Conservation (phyloP, 2,329 filamentous ascomycete genomes). For the Drechslera avenae region DNA sequence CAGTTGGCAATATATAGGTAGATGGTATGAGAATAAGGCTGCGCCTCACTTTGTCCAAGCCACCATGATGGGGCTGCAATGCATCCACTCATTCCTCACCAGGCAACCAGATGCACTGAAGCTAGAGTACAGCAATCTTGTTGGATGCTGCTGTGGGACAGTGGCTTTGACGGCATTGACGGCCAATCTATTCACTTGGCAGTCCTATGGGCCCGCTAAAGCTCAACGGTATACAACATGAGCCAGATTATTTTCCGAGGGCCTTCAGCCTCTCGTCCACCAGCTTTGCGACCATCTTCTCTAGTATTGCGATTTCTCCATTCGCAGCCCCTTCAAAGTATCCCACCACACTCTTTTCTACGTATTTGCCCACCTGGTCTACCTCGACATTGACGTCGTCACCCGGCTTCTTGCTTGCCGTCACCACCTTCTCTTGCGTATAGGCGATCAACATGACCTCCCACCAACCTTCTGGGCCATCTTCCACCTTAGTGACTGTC, state of each 20-base stretch:
- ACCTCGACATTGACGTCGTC: constrained; percentile 92
- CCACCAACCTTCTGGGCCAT: constrained; percentile 78
- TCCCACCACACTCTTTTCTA: constrained; percentile 84
- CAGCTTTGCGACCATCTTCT: constrained; percentile 66
- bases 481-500: constrained; percentile 86
- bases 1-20: constrained; percentile 32
- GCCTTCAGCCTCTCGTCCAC: constrained; percentile 70
- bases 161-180: constrained; percentile 5
- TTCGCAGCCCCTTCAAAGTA: constrained; percentile 69
- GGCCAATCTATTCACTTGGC: constrained; percentile 8
- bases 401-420: constrained; percentile 76
- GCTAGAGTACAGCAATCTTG: not conserved
- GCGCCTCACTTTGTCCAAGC: constrained; percentile 44
- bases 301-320: constrained; percentile 56
- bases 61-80: constrained; percentile 29
- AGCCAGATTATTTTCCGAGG: constrained; percentile 34
- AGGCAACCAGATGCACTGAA: constrained; percentile 10
- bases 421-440: constrained; percentile 89
- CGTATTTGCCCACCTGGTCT: constrained; percentile 84
- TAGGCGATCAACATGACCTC: constrained; percentile 99
- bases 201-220: not conserved
- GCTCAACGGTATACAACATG: not conserved
- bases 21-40: constrained; percentile 30
- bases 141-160: constrained; percentile 10
- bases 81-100: constrained; percentile 27